A percentile compares a stretch with the other conserved stretches of the same genome.
Conservation (phyloP, 1,284 basidiomycete genomes). For the Butyriboletus appendiculatus region DNA sequence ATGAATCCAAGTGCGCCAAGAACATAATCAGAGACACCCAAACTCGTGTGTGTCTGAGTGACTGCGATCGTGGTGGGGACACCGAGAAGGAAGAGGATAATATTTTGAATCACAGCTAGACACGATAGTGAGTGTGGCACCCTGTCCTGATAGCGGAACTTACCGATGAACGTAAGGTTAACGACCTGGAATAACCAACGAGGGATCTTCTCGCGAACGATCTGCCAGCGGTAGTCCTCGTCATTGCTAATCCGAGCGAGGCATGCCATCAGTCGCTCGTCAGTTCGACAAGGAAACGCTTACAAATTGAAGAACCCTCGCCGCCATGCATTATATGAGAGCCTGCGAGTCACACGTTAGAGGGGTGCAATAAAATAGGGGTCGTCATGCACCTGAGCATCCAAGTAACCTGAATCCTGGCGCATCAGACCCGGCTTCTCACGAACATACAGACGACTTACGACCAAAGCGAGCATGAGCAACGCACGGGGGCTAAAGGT, state of each 20-base stretch:
- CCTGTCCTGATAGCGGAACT: constrained; percentile 6
- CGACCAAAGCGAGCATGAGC: constrained; percentile 69
- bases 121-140: not conserved
- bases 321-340: constrained; percentile 84
- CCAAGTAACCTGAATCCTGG: constrained; percentile 51
- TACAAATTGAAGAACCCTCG: constrained; percentile 81
- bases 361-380: not conserved
- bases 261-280: not conserved
- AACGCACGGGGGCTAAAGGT: constrained; percentile 66
- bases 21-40: constrained; percentile 66
- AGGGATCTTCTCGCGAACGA: constrained; percentile 71
- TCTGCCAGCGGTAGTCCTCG: constrained; percentile 92
- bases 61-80: constrained; percentile 59
- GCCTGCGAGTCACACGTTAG: constrained; percentile 39
- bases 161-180: constrained; percentile 82
- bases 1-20: constrained; percentile 61
- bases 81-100: constrained; percentile 77
- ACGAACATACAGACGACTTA: constrained; percentile 33
- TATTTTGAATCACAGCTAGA: constrained; percentile 71
- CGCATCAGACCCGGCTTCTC: constrained; percentile 9
- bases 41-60: constrained; percentile 53
- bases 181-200: constrained; percentile 74
- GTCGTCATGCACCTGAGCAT: constrained; percentile 53
- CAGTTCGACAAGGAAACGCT: constrained; percentile 21
- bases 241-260: constrained; percentile 47